phyloP scores from a whole-genome alignment of 306 rosid genomes.

The Phaseolus lunatus region DNA sequence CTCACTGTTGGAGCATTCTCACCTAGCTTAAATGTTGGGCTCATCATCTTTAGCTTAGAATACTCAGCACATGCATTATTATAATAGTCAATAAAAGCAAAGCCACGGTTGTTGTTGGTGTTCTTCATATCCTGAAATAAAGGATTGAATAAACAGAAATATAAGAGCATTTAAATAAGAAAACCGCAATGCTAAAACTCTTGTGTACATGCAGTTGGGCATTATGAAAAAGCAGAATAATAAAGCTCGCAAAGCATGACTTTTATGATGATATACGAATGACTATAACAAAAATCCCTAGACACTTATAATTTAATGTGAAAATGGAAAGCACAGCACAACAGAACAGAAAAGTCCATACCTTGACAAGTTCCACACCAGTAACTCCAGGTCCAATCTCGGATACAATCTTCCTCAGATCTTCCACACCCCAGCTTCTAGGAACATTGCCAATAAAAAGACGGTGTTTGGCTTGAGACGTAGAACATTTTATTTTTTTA shows the following conservation, averaged over 20 bases:
- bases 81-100: slow-evolving; percentile 91
- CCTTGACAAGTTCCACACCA: slow-evolving; percentile 88
- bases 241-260: slow-evolving; percentile 11
- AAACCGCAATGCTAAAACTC: slow-evolving; percentile 19
- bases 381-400: slow-evolving; percentile 91
- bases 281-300: not conserved
- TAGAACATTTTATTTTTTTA: slow-evolving; percentile 83
- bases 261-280: slow-evolving; percentile 15
- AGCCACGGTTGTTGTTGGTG: slow-evolving; percentile 84
- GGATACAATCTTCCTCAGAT: slow-evolving; percentile 76
- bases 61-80: slow-evolving; percentile 95
- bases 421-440: slow-evolving; percentile 90
- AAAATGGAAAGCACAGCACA: slow-evolving; percentile 23
- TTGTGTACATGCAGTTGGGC: slow-evolving; percentile 6
- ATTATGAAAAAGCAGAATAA: slow-evolving; percentile 29
- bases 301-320: slow-evolving; percentile 20
- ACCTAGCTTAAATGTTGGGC: slow-evolving; percentile 82
- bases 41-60: slow-evolving; percentile 90
- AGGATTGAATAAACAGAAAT: slow-evolving; percentile 39
- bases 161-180: slow-evolving; percentile 35
- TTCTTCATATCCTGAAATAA: slow-evolving; percentile 83
- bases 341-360: slow-evolving; percentile 36
- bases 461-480: slow-evolving; percentile 94
- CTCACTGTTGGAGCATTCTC: slow-evolving; percentile 95
- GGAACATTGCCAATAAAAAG: slow-evolving; percentile 96